phyloP scores from a whole-genome alignment of 2,329 filamentous ascomycete genomes.

The Colletotrichum euphorbiae region DNA sequence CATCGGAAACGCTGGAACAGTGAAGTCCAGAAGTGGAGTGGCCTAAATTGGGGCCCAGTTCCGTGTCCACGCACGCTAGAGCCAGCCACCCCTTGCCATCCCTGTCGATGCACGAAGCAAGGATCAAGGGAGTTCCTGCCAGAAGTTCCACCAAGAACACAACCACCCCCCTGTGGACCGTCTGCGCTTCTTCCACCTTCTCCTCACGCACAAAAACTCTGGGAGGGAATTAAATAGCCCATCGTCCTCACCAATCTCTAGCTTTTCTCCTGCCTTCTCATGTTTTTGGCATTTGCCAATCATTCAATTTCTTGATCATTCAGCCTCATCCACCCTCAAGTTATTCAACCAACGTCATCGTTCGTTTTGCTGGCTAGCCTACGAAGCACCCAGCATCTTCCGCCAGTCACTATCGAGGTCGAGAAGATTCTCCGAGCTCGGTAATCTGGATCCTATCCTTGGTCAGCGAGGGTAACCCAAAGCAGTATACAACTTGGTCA shows the following conservation, averaged over 20 bases:
- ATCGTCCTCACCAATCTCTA: constrained; percentile 43
- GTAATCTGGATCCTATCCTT: constrained; percentile 44
- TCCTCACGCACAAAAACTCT: constrained; percentile 32
- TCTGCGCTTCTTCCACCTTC: neutral
- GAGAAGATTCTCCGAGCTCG: constrained; percentile 44
- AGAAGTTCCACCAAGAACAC: neutral
- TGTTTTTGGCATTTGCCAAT: constrained; percentile 55
- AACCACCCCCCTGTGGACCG: neutral
- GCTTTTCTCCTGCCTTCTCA: constrained; percentile 43
- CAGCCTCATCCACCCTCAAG: constrained; percentile 3
- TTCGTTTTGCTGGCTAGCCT: constrained; percentile 43
- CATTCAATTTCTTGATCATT: constrained; percentile 41
- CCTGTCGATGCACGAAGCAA: neutral
- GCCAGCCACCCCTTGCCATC: constrained; percentile 12
- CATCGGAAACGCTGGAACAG: neutral
- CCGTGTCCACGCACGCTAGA: constrained; percentile 2
- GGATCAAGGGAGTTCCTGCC: constrained; percentile 4
- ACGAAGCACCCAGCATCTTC: constrained; percentile 47
- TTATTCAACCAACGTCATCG: constrained; percentile 15
- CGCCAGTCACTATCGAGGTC: constrained; percentile 43
- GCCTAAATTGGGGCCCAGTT: constrained; percentile 22
- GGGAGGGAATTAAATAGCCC: constrained; percentile 36
- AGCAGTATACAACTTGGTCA: constrained; percentile 54
- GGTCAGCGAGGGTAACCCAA: constrained; percentile 49
- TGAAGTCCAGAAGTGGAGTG: neutral